phyloP scores from a whole-genome alignment of 1,139 yeast species.

The Geotrichum cucujoidarum region DNA sequence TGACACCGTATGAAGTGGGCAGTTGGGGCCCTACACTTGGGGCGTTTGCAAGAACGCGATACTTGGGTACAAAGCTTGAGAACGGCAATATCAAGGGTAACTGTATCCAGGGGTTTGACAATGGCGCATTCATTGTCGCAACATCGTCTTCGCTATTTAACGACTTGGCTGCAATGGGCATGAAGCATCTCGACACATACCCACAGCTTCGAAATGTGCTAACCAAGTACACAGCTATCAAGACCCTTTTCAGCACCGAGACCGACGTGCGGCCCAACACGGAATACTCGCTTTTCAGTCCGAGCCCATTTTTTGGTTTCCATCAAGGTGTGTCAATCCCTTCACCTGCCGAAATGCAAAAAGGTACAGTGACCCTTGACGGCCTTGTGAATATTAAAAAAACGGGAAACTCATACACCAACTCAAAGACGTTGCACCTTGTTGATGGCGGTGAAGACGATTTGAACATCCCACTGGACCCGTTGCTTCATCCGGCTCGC shows the following conservation, averaged over 20 bases:
- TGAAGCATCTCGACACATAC: constrained; percentile 17
- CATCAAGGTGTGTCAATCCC: constrained; percentile 10
- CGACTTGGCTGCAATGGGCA: constrained; percentile 39
- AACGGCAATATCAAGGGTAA: constrained; percentile 42
- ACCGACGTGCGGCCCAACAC: constrained; percentile 17
- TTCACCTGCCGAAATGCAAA: constrained; percentile 11
- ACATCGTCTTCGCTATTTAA: constrained; percentile 75
- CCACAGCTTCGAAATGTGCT: constrained; percentile 15
- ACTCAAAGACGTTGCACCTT: constrained; percentile 41
- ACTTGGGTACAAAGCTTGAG: constrained; percentile 62
- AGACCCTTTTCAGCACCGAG: constrained; percentile 11
- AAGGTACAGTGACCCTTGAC: constrained; percentile 2
- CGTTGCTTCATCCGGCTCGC: constrained; percentile 65
- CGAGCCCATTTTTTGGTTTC: constrained; percentile 22
- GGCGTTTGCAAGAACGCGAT: constrained; percentile 62
- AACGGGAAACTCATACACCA: constrained; percentile 34
- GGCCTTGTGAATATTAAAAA: constrained; percentile 28
- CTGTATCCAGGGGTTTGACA: constrained; percentile 67
- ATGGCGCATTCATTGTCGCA: constrained; percentile 69
- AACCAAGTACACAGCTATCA: constrained; percentile 13
- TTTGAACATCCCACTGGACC: constrained; percentile 73
- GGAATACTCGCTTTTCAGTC: constrained; percentile 25
- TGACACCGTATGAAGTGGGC: constrained; percentile 79
- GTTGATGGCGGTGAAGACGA: constrained; percentile 86
- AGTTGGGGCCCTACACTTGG: constrained; percentile 80